phyloP scores from a whole-genome alignment of 192 early-diverging fungal genomes.

The Coemansia sp. region DNA sequence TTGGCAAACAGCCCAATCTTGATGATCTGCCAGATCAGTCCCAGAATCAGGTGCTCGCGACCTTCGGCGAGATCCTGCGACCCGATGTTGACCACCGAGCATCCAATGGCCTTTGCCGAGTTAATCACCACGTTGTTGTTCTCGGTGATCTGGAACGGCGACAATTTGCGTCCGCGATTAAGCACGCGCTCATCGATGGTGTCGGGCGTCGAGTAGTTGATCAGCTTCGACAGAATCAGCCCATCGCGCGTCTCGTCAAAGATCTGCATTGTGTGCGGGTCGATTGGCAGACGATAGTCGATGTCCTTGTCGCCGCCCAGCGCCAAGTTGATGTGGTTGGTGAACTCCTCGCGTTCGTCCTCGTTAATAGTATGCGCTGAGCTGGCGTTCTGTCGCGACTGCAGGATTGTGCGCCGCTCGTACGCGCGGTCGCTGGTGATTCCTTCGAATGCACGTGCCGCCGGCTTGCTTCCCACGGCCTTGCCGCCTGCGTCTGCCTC shows the following conservation, averaged over 20 bases:
- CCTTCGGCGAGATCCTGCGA: conserved; percentile 95
- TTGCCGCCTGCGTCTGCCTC: not conserved
- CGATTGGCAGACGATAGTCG: conserved; percentile 86
- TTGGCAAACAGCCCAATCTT: conserved; percentile 95
- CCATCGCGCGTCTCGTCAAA: conserved; percentile 96
- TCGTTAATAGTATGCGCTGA: conserved; percentile 98
- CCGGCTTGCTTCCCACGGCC: conserved; percentile 16
- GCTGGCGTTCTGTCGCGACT: conserved; percentile 81
- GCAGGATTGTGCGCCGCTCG: conserved; percentile 81
- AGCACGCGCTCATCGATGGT: conserved; percentile 99
- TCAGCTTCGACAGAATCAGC: conserved; percentile 93
- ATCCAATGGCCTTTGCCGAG: conserved; percentile 98
- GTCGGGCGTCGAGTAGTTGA: conserved; percentile 94
- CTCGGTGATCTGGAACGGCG: conserved; percentile 96
- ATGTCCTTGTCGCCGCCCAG: conserved; percentile 81
- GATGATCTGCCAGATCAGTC: conserved; percentile 99
- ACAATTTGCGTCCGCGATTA: conserved; percentile 84
- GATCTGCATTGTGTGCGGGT: conserved; percentile 90
- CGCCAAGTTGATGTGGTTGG: conserved; percentile 88
- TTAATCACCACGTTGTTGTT: conserved; percentile 99
- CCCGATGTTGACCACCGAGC: conserved; percentile 97
- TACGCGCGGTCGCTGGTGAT: conserved; percentile 55
- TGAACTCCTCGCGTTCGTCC: conserved; percentile 97
- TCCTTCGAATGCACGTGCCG: conserved; percentile 45
- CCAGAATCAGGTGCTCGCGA: conserved; percentile 94